Evolutionary conservation across 2,329 filamentous ascomycete species (phyloP).

Genomic region (Monosporascus sp.): DNA sequence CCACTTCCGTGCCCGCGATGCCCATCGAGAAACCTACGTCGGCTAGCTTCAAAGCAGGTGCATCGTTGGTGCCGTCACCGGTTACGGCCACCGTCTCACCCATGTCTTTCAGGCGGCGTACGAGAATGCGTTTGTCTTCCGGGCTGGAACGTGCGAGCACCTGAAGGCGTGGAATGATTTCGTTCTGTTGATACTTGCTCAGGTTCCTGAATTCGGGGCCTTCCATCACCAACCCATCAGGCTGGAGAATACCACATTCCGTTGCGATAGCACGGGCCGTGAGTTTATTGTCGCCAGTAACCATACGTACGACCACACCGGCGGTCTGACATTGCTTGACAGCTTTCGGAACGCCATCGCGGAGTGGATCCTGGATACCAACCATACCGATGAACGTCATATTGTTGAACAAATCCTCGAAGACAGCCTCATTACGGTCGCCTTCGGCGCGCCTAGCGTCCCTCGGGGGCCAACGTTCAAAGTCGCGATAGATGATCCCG

Average conservation of each 20-base stretch:
- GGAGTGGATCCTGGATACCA: slow-evolving; percentile 77
- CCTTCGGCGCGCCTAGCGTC: slow-evolving; percentile 49
- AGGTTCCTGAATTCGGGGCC: slow-evolving; percentile 74
- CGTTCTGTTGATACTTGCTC: slow-evolving; percentile 57
- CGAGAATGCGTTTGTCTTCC: slow-evolving; percentile 70
- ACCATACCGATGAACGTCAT: slow-evolving; percentile 68
- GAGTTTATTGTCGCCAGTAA: slow-evolving; percentile 76
- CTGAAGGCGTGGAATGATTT: slow-evolving; percentile 63
- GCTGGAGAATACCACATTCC: slow-evolving; percentile 70
- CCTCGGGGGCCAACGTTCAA: slow-evolving; percentile 75
- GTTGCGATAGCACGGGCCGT: slow-evolving; percentile 74
- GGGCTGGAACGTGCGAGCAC: slow-evolving; percentile 71
- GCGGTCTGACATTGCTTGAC: slow-evolving; percentile 69
- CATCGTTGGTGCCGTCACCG: slow-evolving; percentile 80
- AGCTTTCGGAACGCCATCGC: slow-evolving; percentile 67
- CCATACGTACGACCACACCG: slow-evolving; percentile 78
- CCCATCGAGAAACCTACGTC: slow-evolving; percentile 86
- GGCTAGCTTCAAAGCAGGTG: slow-evolving; percentile 72
- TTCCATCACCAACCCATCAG: slow-evolving; percentile 68
- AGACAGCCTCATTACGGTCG: slow-evolving; percentile 55
- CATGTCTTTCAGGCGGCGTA: slow-evolving; percentile 64
- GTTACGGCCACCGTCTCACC: slow-evolving; percentile 78
- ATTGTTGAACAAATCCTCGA: slow-evolving; percentile 61
- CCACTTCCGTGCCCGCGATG: slow-evolving; percentile 76
- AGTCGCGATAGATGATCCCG: slow-evolving; percentile 77